Evolutionary conservation across 2,329 filamentous ascomycete genomes (phyloP), one percentile per base, ranked within the genome.

Genomic region (Coniella vitis): DNA sequence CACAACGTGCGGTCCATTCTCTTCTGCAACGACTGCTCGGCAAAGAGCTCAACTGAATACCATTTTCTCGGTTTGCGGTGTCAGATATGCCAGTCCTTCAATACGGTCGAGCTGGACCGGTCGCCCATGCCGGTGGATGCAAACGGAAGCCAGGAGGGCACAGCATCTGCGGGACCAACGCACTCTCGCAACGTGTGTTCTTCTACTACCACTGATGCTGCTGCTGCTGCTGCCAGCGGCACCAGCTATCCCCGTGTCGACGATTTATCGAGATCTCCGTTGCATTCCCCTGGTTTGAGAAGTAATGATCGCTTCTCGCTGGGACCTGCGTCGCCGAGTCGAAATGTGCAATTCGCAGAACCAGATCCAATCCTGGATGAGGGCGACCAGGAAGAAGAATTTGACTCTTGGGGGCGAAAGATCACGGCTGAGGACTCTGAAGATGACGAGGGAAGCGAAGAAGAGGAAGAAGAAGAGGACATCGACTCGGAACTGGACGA

Each of bases 1-100:
- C 75, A 72, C 53, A 81, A 89, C 58, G 90, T 87, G 4, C 83
- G 83, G 54, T 91, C 90, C 13, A 79, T 90, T 55, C 81, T 97
- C 43, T 81, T 90, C 54, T 98, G 93, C 67, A 97, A 98, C 63
- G 93, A 98, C 68, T 98, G 93, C 67, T 87, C 84, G 39, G 86
- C 87, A 12, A 90, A 90, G 63, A 90, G 86, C 53, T 86, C 86
- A 19, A 89, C 93, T 19, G 78, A 79, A 25, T 98, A 94, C 63
- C 93, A 98, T 67, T 98, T 93, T 89, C 73, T 97, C 4, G 93
- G 93, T 0, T 73, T 95, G 39, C 95, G 95, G 66, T 98, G 93
- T 63, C 83, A 76, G 13, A 79, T 84, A 32, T 87, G 83, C 60
- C 70, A 74, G 37, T 86, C 82, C 3, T 87, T 85, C 59, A 87